Base-by-base conservation (phyloP, 208 protist species). In the Trypanosoma platydactyli region DNA sequence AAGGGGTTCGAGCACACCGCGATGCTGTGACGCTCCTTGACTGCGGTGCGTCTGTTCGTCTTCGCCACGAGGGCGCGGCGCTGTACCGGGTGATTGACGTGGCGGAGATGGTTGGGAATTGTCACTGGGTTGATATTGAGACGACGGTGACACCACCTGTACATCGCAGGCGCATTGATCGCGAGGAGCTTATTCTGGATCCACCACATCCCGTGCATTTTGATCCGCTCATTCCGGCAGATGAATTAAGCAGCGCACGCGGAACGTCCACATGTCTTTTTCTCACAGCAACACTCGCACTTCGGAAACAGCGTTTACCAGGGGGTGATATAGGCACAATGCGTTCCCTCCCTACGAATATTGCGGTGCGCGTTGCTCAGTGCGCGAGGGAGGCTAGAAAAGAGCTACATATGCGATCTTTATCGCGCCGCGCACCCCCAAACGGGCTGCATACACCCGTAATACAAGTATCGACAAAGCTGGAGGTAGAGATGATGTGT, bases 151-250 rank as follows among this genome's bases (percentile, higher is more conserved):
- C 29, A 53, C 3, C n/a, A 25, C 9, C 30, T 3, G 27, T 20
- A 20, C 35, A 24, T 3, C 46, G 45, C 38, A 67, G 40, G n/a
- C 74, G 80, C 1, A 66, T 88, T 1, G 79, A 83, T 53, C 73
- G 76, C 0, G 76, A 77, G 3, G 58, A 27, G 20, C n/a, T 87
- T 55, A 33, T 42, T 35, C 70, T 90, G 18, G 27, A 59, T 25
- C 80, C 85, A 13, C 75, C 81, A 1, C 33, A 40, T 3, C 58
- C 38, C 6, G 51, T 87, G 22, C 63, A 78, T 55, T 59, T 82
- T 56, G 85, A 91, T 51, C 57, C 81, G 13, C 67, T 91, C 22
- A 46, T 91, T 53, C 85, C 85, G 18, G 80, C 71, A 22, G 85
- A 88, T 49, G 85, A 91, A 71, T 56, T 79, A 24, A 76, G 69